These are phyloP conservation scores for Thuidium tamariscinum DNA, from an alignment of 225 moss, liverwort and hornwort genomes.

Conservation along the genomic window DNA sequence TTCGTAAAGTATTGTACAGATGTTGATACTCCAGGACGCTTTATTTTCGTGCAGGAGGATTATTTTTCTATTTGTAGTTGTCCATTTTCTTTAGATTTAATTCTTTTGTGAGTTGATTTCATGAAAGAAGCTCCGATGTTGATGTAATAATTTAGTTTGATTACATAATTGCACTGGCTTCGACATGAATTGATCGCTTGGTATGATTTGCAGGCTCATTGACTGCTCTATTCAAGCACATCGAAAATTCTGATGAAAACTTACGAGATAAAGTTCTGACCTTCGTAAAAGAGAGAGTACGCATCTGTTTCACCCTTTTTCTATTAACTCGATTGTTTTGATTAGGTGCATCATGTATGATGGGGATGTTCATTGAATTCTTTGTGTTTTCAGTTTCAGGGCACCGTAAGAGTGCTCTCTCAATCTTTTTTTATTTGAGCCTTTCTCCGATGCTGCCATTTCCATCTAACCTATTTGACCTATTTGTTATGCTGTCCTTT, in stretches of 20 bases:
- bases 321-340: not conserved
- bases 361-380: constrained; percentile 7
- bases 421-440: not conserved
- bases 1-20: not conserved
- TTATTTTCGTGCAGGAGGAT: not conserved
- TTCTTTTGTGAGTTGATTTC: not conserved
- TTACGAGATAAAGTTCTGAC: constrained; percentile 87
- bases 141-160: not conserved
- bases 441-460: not conserved
- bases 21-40: not conserved
- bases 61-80: not conserved
- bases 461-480: not conserved
- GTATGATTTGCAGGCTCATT: constrained; percentile 54
- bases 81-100: not conserved
- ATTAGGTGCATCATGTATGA: not conserved
- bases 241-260: constrained; percentile 94
- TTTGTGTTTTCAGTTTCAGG: constrained; percentile 12
- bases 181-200: not conserved
- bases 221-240: constrained; percentile 96
- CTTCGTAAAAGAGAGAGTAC: constrained; percentile 86
- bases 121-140: not conserved
- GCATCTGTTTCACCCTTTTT: not conserved
- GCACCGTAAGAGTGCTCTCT: not conserved
- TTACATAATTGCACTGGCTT: not conserved
- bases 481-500: not conserved